Conservation (phyloP, 148 eudicot genomes). For the Gaultheria prostrata region DNA sequence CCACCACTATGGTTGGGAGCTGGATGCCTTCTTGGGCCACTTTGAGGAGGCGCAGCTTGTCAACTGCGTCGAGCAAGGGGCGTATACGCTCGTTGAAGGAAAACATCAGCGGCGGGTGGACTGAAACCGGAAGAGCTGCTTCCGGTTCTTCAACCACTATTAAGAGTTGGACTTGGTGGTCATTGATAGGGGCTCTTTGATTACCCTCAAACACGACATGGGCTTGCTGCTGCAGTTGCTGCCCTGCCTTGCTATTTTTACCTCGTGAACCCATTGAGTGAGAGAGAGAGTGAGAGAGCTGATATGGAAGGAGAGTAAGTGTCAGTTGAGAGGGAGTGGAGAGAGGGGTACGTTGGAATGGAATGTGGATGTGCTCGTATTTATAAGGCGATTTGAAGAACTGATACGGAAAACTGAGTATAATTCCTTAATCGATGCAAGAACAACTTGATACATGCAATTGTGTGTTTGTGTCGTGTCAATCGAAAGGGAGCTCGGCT, state of each 20-base stretch:
- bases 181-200: neutral
- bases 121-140: neutral
- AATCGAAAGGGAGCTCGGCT: no score
- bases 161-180: no score
- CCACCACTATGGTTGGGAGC: slow-evolving; percentile 23
- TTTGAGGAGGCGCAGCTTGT: neutral
- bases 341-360: no score
- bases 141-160: neutral
- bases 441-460: no score
- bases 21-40: neutral
- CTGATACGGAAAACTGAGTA: no score
- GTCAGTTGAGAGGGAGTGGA: no score
- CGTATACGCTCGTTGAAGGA: neutral
- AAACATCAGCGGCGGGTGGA: neutral
- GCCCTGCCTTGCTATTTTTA: neutral
- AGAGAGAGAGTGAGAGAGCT: no score
- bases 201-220: neutral
- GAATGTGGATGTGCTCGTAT: no score
- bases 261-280: neutral
- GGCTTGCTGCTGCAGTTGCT: neutral
- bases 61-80: neutral
- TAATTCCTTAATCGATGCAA: no score
- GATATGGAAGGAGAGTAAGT: no score
- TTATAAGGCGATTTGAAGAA: no score
- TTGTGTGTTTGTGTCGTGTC: no score